These are phyloP conservation scores for Tetrahymena borealis DNA, from an alignment of 73 alveolate species.

Conservation along the genomic window DNA sequence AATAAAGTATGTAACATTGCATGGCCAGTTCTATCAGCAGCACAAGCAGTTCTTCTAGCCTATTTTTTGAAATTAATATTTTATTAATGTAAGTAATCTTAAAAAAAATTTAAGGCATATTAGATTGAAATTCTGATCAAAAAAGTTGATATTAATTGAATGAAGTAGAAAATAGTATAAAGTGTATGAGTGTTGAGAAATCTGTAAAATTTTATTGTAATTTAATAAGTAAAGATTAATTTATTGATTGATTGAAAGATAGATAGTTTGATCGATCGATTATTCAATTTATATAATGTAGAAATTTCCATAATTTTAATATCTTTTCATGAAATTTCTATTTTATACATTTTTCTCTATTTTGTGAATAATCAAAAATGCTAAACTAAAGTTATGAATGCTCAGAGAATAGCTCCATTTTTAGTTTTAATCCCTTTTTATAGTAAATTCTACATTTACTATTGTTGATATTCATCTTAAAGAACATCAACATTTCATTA, in stretches of 20 bases:
- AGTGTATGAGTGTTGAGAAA: neutral
- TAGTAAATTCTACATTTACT: too few relatives aligned
- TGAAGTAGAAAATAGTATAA: neutral
- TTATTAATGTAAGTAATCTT: neutral
- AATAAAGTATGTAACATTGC: conserved; percentile 89
- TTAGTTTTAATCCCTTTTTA: too few relatives aligned
- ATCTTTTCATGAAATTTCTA: neutral
- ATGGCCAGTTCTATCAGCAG: conserved; percentile 97
- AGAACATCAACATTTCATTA: too few relatives aligned
- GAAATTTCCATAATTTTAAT: neutral
- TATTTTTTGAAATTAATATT: conserved; percentile 39
- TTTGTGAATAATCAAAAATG: neutral
- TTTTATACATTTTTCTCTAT: neutral
- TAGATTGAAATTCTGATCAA: too few relatives aligned
- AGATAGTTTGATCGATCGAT: neutral
- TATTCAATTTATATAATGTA: neutral
- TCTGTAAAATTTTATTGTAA: neutral
- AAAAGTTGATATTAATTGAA: neutral
- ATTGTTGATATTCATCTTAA: too few relatives aligned
- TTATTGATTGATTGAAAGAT: neutral
- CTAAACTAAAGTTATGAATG: too few relatives aligned
- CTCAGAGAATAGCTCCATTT: too few relatives aligned
- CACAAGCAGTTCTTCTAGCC: conserved; percentile 93
- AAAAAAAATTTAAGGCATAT: too few relatives aligned
- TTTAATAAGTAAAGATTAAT: neutral